Conservation (phyloP, 2,329 filamentous ascomycete species). For the Sporothrix pallida region DNA sequence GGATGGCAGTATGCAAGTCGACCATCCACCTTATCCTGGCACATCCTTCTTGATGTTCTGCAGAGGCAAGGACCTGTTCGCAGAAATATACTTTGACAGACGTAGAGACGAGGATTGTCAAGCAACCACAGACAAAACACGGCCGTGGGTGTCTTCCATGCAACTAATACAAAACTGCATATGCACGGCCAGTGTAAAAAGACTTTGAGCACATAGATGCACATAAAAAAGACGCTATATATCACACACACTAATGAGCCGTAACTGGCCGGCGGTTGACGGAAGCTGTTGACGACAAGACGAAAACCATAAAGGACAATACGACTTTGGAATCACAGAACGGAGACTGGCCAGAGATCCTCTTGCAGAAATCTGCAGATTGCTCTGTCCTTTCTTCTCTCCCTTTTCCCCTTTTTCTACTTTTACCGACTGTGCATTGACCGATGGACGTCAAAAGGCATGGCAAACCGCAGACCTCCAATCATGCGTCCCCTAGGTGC, state of each 20-base stretch:
- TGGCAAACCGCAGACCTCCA: background rate
- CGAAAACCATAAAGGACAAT: background rate
- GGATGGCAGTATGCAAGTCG: background rate
- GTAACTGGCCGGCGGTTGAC: background rate
- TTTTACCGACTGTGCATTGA: background rate
- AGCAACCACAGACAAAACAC: background rate
- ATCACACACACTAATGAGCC: background rate
- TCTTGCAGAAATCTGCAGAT: background rate
- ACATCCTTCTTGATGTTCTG: background rate
- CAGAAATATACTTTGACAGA: background rate
- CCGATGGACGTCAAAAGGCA: background rate
- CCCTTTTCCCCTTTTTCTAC: constrained; percentile 7
- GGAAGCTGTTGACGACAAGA: background rate
- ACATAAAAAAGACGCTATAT: background rate
- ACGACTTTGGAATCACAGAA: background rate
- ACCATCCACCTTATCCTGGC: background rate
- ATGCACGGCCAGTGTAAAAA: constrained; percentile 13
- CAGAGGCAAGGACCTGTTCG: background rate
- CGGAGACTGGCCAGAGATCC: background rate
- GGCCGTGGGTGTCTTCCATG: background rate
- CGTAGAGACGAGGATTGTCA: background rate
- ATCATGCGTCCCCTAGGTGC: too few relatives aligned
- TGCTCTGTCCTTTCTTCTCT: background rate
- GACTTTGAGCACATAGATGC: background rate
- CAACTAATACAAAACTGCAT: constrained; percentile 7